Evolutionary conservation across 805 yeast genomes (phyloP), one percentile per base, ranked within the genome.

Genomic region (Nakazawaea holstii): DNA sequence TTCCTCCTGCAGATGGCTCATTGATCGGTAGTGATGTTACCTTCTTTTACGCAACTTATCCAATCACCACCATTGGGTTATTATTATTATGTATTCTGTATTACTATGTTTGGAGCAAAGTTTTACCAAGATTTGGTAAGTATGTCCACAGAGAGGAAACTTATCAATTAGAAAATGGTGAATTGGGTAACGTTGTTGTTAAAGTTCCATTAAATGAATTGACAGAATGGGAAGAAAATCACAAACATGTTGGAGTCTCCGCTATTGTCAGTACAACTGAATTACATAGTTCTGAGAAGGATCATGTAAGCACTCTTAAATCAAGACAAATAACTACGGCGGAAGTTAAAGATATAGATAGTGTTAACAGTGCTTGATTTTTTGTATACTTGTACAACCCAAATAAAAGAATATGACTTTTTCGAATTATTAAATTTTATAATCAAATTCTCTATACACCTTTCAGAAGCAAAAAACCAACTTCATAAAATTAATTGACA

Each of bases 21-120:
- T 58, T 69, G 49, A 68, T 54, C 29, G 75, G 74, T 3, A 58
- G 67, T 41, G 75, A 70, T 52, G 72, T 69, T 20, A 58, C 70
- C 4, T 70, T 70, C 54, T 69, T 70, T 53, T 70, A 70, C 52
- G 68, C 69, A 14, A 64, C 74, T 0, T 69, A 70, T 52, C 69
- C 73, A n/a, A 51, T 69, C 14, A 60, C 65, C 13, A 62, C 70
- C 4, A 54, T 69, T 45, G 72, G 72, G 1, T 43, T 70, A 3
- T 47, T 70, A 20, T 32, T 47, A 4, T 41, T 64, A 3, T 70
- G 74, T 55, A 54, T 59, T 27, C 46, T 41, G 7, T 70, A 70
- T 49, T 70, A 69, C 52, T 51, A 53, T 43, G 49, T 69, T 7
- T 70, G 74, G 75, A 60, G 64, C 2, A 57, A 51, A 17, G 41